These are phyloP conservation scores for Chytriomyces sp. DNA, from an alignment of 192 early-diverging fungal species.

Conservation along the genomic window DNA sequence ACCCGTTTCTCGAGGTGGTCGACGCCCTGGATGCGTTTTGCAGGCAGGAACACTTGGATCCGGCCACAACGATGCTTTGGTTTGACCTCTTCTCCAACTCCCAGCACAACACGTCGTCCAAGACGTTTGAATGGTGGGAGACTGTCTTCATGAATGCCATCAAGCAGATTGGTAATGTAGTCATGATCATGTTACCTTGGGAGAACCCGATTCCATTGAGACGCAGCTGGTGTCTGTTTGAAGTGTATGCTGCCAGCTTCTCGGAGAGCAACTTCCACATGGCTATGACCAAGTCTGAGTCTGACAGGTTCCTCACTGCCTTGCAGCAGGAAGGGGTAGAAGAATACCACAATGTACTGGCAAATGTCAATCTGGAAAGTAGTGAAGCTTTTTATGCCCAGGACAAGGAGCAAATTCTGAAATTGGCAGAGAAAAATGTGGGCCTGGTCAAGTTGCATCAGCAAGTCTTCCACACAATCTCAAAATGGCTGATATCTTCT, in stretches of 20 bases:
- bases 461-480: too few relatives aligned
- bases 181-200: slow-evolving; percentile 10
- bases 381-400: too few relatives aligned
- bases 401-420: too few relatives aligned
- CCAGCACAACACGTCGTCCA: slow-evolving; percentile 24
- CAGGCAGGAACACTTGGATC: not conserved
- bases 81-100: slow-evolving; percentile 43
- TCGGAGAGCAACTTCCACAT: not conserved
- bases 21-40: slow-evolving; percentile 30
- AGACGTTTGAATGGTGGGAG: slow-evolving; percentile 39
- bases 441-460: too few relatives aligned
- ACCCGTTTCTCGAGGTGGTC: slow-evolving; percentile 34
- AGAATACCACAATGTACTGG: too few relatives aligned
- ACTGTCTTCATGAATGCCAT: slow-evolving; percentile 41
- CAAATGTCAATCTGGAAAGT: too few relatives aligned
- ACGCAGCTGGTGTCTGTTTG: slow-evolving; percentile 9
- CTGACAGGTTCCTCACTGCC: too few relatives aligned
- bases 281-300: not conserved
- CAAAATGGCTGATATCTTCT: too few relatives aligned
- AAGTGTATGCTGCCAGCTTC: not conserved
- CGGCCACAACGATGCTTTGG: slow-evolving; percentile 28
- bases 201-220: slow-evolving; percentile 1
- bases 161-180: not conserved
- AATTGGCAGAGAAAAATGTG: too few relatives aligned
- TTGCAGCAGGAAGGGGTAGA: too few relatives aligned